These are phyloP conservation scores for Hygrophorus russula DNA, from an alignment of 768 basidiomycete genomes.

Conservation along the genomic window DNA sequence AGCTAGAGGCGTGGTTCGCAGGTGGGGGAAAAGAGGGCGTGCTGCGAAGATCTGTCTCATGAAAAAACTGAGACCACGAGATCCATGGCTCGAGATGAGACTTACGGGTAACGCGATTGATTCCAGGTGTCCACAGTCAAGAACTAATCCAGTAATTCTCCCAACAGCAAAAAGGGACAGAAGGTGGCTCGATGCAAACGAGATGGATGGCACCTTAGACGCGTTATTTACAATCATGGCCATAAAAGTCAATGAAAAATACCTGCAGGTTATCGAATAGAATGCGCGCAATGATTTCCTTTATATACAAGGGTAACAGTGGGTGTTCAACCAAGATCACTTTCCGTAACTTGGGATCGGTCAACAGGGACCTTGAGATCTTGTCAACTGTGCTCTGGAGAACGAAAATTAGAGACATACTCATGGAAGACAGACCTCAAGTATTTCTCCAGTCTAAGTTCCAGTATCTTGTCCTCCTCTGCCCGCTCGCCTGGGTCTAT, in stretches of 20 bases:
- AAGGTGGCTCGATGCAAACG: constrained; percentile 84
- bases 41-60: constrained; percentile 74
- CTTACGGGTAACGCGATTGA: constrained; percentile 80
- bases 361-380: constrained; percentile 66
- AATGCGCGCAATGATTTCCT: constrained; percentile 76
- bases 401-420: constrained; percentile 37
- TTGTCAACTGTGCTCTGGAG: constrained; percentile 9
- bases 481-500: constrained; percentile 42
- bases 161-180: constrained; percentile 80
- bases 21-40: constrained; percentile 72
- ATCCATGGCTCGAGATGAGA: constrained; percentile 4
- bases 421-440: constrained; percentile 76
- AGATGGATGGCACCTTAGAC: constrained; percentile 80
- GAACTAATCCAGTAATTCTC: constrained; percentile 83
- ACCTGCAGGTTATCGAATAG: constrained; percentile 89
- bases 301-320: constrained; percentile 73
- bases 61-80: constrained; percentile 1
- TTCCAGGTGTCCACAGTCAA: constrained; percentile 90
- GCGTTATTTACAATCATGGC: not conserved
- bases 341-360: constrained; percentile 92
- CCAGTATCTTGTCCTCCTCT: constrained; percentile 68
- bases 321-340: constrained; percentile 90
- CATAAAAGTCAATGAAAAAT: constrained; percentile 1
- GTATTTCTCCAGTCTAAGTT: constrained; percentile 53
- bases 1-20: constrained; percentile 80